Base-by-base conservation (phyloP, 495 filamentous ascomycete species). In the Chaetomium cochliodes region DNA sequence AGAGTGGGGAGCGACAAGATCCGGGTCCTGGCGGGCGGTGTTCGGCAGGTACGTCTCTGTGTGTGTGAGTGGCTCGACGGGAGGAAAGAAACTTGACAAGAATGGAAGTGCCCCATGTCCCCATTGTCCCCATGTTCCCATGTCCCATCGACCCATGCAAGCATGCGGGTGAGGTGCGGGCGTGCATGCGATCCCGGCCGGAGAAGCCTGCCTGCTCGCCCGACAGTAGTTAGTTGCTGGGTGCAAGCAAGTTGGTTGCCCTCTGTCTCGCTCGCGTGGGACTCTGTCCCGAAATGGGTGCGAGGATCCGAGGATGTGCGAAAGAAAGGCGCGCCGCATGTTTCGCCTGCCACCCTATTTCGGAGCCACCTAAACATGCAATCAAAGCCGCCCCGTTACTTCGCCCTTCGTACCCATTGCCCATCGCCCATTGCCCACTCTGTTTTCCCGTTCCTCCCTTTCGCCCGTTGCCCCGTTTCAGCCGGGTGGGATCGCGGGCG, bases 1-100 rank as follows among this genome's bases (percentile, higher is more conserved):
- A n/a, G 42, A 58, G 61, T 63, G 61, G 61, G 61, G 61, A 63
- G 61, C 42, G 33, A 37, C 33, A 37, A 37, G 33, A 37, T 37
- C 33, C 33, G 33, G 33, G 33, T 37, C 33, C 33, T 37, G 25
- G 50, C 26, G 28, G 28, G 6, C 25, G 41, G 30, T 20, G 18
- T 60, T 53, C 60, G 60, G 60, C 59, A 61, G 59, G 39, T 23
- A 53, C 30, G 33, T 37, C 33, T 37, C 33, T 37, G 5, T 37
- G 33, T 37, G 9, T 37, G 33, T 37, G 6, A 7, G 9, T 12
- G 33, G 33, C 33, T 2, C 28, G 6, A 26, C 6, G 30, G 1
- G 44, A 60, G 26, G 44, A 18, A 26, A 8, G 15, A 49, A 12
- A 20, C 33, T 11, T 23, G 37, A 37, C 33, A 37, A 37, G 33